Conservation (phyloP, 345 rosid species). For the Acer saccharum region DNA sequence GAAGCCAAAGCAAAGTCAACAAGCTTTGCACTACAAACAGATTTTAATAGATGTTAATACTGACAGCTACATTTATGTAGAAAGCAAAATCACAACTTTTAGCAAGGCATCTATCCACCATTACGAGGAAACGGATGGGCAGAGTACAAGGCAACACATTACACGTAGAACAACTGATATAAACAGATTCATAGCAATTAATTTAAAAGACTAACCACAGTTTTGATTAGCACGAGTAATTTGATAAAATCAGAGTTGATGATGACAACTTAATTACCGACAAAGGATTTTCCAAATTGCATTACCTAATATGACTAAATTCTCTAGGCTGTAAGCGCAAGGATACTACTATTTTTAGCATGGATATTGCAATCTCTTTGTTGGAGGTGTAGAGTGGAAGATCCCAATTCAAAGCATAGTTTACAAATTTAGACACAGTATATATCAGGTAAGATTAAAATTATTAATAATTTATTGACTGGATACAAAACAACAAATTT, state of each 20-base stretch:
- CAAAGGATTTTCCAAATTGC: background rate
- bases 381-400: background rate
- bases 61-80: background rate
- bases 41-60: slow-evolving; percentile 17
- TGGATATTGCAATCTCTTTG: background rate
- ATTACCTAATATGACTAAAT: background rate
- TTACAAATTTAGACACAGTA: background rate
- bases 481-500: background rate
- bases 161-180: background rate
- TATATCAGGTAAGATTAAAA: background rate
- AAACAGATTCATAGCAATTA: background rate
- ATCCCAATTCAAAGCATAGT: background rate
- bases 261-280: background rate
- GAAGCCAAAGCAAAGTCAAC: slow-evolving; percentile 89
- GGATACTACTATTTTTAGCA: background rate
- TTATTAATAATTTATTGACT: background rate
- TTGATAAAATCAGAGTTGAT: background rate
- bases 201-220: background rate
- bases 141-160: background rate
- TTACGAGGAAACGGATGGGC: background rate
- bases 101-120: background rate
- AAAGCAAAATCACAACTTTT: background rate
- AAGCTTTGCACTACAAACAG: slow-evolving; percentile 76
- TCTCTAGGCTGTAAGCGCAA: background rate
- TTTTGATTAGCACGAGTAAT: background rate